A percentile compares a stretch with the other conserved stretches of the same genome.
Conservation (phyloP, 495 filamentous ascomycete genomes). For the Trypethelium eluteriae region DNA sequence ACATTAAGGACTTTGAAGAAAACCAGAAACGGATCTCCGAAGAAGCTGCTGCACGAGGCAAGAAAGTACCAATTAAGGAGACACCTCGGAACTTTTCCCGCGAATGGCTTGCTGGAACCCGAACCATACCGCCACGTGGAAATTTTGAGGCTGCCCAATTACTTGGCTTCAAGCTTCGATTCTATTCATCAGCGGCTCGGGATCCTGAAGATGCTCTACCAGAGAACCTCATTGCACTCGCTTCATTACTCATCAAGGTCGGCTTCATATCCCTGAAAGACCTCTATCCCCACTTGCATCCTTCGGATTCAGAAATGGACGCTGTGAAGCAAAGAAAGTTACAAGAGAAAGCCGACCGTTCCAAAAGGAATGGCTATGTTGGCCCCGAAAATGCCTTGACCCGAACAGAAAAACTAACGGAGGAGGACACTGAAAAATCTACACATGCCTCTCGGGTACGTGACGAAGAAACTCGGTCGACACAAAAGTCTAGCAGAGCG, state of each 20-base stretch:
- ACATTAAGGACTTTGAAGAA: conserved; percentile 16
- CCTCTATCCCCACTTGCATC: conserved; percentile 87
- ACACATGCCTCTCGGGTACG: conserved; percentile 19
- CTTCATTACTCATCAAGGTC: conserved; percentile 88
- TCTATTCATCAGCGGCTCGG: conserved; percentile 70
- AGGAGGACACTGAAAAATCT: conserved; percentile 58
- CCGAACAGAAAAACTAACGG: conserved; percentile 77
- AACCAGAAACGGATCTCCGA: neutral
- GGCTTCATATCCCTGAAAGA: conserved; percentile 95
- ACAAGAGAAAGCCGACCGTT: conserved; percentile 71
- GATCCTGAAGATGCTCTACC: conserved; percentile 64
- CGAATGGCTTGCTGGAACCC: conserved; percentile 69
- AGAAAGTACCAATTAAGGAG: conserved; percentile 18
- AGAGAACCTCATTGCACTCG: conserved; percentile 82
- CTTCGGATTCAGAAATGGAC: conserved; percentile 75
- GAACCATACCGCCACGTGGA: conserved; percentile 71
- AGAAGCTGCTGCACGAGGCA: conserved; percentile 17
- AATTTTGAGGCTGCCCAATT: conserved; percentile 89
- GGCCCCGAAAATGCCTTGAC: conserved; percentile 78
- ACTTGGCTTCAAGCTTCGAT: conserved; percentile 93
- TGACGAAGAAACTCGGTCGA: conserved; percentile 3
- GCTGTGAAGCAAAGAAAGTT: conserved; percentile 54
- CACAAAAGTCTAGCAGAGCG: conserved; percentile 23
- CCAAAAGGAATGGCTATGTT: conserved; percentile 48
- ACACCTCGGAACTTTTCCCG: conserved; percentile 39